phyloP scores from a whole-genome alignment of 352 stramenopile genomes.

The Pythium sp. region DNA sequence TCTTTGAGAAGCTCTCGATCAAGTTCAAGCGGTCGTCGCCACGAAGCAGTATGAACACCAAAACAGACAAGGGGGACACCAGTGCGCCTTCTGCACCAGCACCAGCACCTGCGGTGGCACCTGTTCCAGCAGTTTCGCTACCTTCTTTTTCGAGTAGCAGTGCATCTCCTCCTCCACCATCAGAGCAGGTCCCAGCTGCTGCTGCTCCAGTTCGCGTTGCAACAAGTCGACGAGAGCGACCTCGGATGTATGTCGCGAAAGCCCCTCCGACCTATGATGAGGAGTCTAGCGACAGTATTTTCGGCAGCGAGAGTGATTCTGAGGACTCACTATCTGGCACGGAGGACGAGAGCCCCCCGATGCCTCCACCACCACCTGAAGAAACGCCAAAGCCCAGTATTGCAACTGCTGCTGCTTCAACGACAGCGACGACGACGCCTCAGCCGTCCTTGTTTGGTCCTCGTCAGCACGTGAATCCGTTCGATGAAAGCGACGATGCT shows the following conservation, averaged over 20 bases:
- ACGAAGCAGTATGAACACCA: conserved; percentile 20
- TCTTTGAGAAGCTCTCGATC: conserved; percentile 83
- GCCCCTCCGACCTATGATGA: conserved; percentile 62
- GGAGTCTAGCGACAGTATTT: conserved; percentile 86
- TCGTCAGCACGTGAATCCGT: conserved; percentile 26
- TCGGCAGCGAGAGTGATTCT: conserved; percentile 74
- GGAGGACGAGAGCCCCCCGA: conserved; percentile 37
- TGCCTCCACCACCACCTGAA: conserved; percentile 34
- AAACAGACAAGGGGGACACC: conserved; percentile 24
- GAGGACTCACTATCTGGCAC: conserved; percentile 38
- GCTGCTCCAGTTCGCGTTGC: conserved; percentile 25
- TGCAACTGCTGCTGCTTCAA: conserved; percentile 12
- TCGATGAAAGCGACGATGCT: conserved; percentile 46
- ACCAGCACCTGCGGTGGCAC: conserved; percentile 1
- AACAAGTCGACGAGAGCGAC: conserved; percentile 43
- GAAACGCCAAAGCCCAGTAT: conserved; percentile 19
- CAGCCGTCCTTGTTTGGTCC: conserved; percentile 13
- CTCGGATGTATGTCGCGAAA: conserved; percentile 78
- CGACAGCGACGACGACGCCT: neutral
- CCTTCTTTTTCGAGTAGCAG: conserved; percentile 3
- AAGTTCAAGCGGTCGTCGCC: conserved; percentile 80
- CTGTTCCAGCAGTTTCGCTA: neutral
- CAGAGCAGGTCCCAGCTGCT: conserved; percentile 5
- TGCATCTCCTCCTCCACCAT: conserved; percentile 6
- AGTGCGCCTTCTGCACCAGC: conserved; percentile 5